A percentile compares a stretch with the other conserved stretches of the same genome.
phyloP scores from a whole-genome alignment of 2,329 filamentous ascomycete genomes.

The Botryotinia calthae region DNA sequence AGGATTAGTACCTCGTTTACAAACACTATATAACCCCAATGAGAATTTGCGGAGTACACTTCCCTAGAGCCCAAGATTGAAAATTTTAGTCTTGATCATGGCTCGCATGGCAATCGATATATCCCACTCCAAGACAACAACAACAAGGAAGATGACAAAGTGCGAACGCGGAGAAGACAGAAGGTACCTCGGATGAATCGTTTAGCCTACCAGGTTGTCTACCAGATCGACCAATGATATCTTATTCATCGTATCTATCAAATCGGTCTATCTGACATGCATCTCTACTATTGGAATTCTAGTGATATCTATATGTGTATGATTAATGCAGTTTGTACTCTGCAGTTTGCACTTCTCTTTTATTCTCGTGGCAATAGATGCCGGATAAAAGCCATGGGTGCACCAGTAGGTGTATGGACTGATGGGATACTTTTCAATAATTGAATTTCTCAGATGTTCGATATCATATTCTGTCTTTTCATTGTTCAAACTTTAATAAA shows the following conservation, averaged over 20 bases:
- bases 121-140: not conserved
- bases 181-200: not conserved
- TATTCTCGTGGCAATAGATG: not conserved
- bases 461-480: too few species aligned
- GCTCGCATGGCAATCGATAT: not conserved
- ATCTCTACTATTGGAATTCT: not conserved
- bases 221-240: not conserved
- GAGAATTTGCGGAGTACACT: not conserved
- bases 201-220: not conserved
- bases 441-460: too few species aligned
- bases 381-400: not conserved
- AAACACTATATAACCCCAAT: not conserved
- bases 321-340: not conserved
- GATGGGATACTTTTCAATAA: too few species aligned
- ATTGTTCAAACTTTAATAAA: too few species aligned
- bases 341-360: not conserved
- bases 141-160: not conserved
- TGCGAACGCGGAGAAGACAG: not conserved
- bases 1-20: not conserved
- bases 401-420: too few species aligned
- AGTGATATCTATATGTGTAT: not conserved
- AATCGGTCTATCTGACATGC: not conserved
- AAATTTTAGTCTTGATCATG: not conserved
- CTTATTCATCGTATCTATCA: not conserved
- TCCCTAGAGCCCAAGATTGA: not conserved